A percentile compares a stretch with the other conserved stretches of the same genome.
These are phyloP conservation scores for Thielaviopsis cerberus DNA, from an alignment of 2,329 filamentous ascomycete species.

Conservation along the genomic window DNA sequence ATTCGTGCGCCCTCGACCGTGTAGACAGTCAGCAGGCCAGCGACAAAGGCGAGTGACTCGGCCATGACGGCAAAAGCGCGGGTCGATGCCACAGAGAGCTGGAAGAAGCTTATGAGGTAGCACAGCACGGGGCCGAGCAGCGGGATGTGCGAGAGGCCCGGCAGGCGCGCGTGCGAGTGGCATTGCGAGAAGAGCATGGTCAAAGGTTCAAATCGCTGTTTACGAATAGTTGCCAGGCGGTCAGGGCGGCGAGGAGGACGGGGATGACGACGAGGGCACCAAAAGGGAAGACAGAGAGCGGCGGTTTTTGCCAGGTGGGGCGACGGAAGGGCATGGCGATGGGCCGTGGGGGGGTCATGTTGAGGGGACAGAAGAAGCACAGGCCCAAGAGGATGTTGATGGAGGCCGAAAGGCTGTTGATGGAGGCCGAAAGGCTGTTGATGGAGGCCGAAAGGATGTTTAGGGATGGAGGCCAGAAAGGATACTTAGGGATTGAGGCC, in stretches of 20 bases:
- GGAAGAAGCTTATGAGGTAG: conserved; percentile 33
- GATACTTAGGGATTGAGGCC: too few species aligned
- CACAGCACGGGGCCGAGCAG: conserved; percentile 28
- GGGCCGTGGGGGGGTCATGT: neutral
- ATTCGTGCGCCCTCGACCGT: conserved; percentile 31
- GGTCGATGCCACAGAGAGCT: conserved; percentile 23
- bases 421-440: too few species aligned
- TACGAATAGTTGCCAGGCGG: conserved; percentile 24
- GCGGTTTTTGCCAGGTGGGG: conserved; percentile 17
- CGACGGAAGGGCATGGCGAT: neutral
- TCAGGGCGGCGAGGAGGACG: conserved; percentile 26
- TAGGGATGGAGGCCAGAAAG: too few species aligned
- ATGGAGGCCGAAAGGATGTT: too few species aligned
- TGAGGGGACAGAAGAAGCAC: too few species aligned
- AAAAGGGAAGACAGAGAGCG: conserved; percentile 34
- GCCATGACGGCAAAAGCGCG: conserved; percentile 25
- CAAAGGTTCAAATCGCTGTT: conserved; percentile 32
- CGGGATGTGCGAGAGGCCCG: conserved; percentile 26
- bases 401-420: too few species aligned
- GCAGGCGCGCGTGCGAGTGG: conserved; percentile 28
- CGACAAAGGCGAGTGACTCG: conserved; percentile 26
- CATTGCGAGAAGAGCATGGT: conserved; percentile 35
- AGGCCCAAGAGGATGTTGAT: neutral
- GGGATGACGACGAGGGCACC: conserved; percentile 33
- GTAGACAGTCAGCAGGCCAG: conserved; percentile 29